A percentile compares a stretch with the other conserved stretches of the same genome.
phyloP scores from a whole-genome alignment of 805 yeast species.

The Peterozyma xylosa region DNA sequence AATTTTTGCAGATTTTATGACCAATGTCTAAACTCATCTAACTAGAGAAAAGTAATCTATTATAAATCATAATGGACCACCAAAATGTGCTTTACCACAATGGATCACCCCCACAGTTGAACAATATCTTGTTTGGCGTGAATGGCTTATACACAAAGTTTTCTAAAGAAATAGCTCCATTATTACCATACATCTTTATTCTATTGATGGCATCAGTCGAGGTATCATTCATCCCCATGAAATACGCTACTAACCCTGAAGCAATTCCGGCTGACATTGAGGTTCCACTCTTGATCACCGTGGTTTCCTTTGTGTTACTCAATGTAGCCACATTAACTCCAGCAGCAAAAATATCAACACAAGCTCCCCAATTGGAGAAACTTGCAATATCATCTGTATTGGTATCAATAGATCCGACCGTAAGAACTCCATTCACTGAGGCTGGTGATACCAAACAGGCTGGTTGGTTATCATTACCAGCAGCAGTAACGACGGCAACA shows the following conservation, averaged over 20 bases:
- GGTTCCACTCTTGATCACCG: constrained; percentile 36
- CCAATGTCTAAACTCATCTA: too few relatives aligned
- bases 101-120: constrained; percentile 14
- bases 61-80: background rate
- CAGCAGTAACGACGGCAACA: constrained; percentile 39
- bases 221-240: constrained; percentile 31
- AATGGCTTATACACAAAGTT: constrained; percentile 7
- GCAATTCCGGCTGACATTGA: constrained; percentile 40
- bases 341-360: constrained; percentile 45
- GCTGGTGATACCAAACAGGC: constrained; percentile 43
- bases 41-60: too few relatives aligned
- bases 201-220: constrained; percentile 24
- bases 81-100: background rate
- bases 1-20: too few relatives aligned
- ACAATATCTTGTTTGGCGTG: constrained; percentile 15
- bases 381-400: constrained; percentile 24
- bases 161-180: background rate
- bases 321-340: constrained; percentile 39
- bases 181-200: constrained; percentile 10
- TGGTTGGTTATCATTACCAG: constrained; percentile 37
- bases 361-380: constrained; percentile 42
- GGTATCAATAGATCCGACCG: constrained; percentile 33
- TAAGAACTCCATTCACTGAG: constrained; percentile 29
- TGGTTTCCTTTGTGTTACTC: constrained; percentile 20
- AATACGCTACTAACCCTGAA: constrained; percentile 36